A percentile compares a stretch with the other conserved stretches of the same genome.
These are phyloP conservation scores for Ceratocystis albifundus DNA, from an alignment of 2,329 filamentous ascomycete species.

Conservation along the genomic window DNA sequence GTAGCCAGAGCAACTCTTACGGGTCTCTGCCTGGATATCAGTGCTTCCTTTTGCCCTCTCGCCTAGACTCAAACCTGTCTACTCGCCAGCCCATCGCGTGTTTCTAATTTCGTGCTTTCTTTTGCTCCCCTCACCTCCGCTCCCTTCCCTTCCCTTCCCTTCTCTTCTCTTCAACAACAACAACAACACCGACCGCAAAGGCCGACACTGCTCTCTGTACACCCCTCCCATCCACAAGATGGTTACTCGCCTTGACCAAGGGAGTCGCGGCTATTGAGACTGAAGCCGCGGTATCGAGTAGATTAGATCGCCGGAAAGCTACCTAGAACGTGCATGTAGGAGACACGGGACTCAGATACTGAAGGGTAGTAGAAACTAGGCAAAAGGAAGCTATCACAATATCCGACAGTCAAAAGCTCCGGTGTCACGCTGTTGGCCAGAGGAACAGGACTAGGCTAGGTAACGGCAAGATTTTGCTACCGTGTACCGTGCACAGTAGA, in stretches of 20 bases:
- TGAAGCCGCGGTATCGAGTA: constrained; percentile 22
- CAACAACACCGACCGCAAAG: too few relatives aligned
- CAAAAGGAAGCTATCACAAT: not conserved
- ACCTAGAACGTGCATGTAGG: not conserved
- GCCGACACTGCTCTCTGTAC: not conserved
- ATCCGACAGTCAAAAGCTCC: not conserved
- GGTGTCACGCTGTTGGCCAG: not conserved
- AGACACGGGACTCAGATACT: constrained; percentile 1
- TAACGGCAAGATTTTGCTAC: not conserved
- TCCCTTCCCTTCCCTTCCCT: not conserved
- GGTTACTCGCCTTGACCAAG: constrained; percentile 7
- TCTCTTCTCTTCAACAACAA: not conserved
- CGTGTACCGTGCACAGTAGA: too few relatives aligned
- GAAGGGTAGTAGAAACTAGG: not conserved
- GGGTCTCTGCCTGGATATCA: not conserved
- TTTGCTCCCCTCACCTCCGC: too few relatives aligned
- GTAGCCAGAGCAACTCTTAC: not conserved
- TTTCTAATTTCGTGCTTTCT: not conserved
- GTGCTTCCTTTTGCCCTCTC: not conserved
- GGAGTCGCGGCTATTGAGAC: constrained; percentile 21
- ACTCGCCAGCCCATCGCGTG: too few relatives aligned
- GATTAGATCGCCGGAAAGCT: constrained; percentile 20
- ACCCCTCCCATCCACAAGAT: not conserved
- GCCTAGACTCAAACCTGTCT: not conserved
- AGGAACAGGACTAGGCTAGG: not conserved